Evolutionary conservation across 2,329 filamentous ascomycete genomes (phyloP).

Genomic region (Pezizomycotina sp.): DNA sequence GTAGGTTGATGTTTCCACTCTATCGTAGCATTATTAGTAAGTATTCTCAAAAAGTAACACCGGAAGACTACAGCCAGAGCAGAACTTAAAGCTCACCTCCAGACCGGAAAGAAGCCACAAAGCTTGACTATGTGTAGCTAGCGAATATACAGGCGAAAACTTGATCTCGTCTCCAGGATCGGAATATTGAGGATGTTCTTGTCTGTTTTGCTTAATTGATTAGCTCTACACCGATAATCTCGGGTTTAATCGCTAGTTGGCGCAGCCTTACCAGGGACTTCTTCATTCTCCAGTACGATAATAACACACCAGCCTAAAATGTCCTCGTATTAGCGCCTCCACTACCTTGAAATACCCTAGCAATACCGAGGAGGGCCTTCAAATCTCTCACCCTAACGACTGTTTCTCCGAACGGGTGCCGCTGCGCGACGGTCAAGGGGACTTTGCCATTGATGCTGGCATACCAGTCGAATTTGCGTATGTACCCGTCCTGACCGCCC

Average conservation of each 20-base stretch:
- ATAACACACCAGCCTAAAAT: slow-evolving; percentile 61
- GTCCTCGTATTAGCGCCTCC: not conserved
- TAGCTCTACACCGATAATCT: too few species aligned
- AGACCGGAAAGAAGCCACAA: slow-evolving; percentile 83
- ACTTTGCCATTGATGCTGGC: slow-evolving; percentile 91
- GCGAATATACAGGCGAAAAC: slow-evolving; percentile 82
- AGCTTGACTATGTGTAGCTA: slow-evolving; percentile 77
- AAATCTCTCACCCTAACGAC: slow-evolving; percentile 45
- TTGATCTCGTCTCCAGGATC: slow-evolving; percentile 28
- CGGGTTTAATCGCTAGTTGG: slow-evolving; percentile 2
- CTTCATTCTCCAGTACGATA: slow-evolving; percentile 98
- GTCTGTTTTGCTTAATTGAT: slow-evolving; percentile 13
- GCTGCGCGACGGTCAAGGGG: slow-evolving; percentile 81
- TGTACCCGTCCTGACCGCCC: slow-evolving; percentile 85
- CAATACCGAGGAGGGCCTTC: not conserved
- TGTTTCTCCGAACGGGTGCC: slow-evolving; percentile 92
- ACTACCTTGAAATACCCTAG: slow-evolving; percentile 1
- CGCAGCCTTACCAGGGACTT: slow-evolving; percentile 37
- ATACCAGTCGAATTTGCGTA: slow-evolving; percentile 89
- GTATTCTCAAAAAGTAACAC: not conserved
- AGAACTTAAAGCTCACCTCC: slow-evolving; percentile 34
- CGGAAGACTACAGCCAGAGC: not conserved
- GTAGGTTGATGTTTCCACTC: slow-evolving; percentile 79
- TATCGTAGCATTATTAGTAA: slow-evolving; percentile 8
- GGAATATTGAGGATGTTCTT: slow-evolving; percentile 13